Evolutionary conservation across 805 yeast genomes (phyloP), one percentile per base, ranked within the genome.

Genomic region (Nakazawaea ishiwadae): DNA sequence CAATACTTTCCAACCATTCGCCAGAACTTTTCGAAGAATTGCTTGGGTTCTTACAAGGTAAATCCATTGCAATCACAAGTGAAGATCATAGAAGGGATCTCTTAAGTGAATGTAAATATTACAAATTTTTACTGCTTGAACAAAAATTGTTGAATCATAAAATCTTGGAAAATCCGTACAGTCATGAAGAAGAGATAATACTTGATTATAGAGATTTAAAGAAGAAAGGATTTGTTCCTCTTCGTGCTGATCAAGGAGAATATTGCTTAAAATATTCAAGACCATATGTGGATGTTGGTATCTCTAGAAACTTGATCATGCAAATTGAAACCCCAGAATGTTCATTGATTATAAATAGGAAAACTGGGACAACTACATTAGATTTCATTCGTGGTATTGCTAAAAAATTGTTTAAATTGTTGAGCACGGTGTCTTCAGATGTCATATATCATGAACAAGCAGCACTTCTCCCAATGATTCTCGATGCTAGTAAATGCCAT

Each of bases 121-220:
- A 86, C 58, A 68, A 91, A 35, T 82, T 89, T 50, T 63, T 76
- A 35, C 88, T 79, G 28, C 64, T 89, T 29, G 95, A 84, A 55
- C 95, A 88, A 61, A 61, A 70, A 45, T 55, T 89, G 18, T 59
- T 84, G n/a, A 71, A 73, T 37, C 75, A 72, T 50, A 58, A 58
- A 20, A 66, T 83, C 10, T 45, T 62, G 1, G 56, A 58, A 35
- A 82, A 84, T 50, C 83, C 86, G 0, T 68, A 75, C 48, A 54
- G 68, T 0, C 50, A 55, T 2, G 47, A 51, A 1, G 78, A 79
- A 48, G 93, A 84, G 49, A 83, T 89, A 8, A 49, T 76, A 1
- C 43, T 86, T 2, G 56, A 66, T 20, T 45, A 80, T 28, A 49
- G 56, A 27, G 81, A 83, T 55, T 31, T 81, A 15, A 63, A 61